These are phyloP conservation scores for Boletus barrowsii DNA, from an alignment of 768 basidiomycete species.

Conservation along the genomic window DNA sequence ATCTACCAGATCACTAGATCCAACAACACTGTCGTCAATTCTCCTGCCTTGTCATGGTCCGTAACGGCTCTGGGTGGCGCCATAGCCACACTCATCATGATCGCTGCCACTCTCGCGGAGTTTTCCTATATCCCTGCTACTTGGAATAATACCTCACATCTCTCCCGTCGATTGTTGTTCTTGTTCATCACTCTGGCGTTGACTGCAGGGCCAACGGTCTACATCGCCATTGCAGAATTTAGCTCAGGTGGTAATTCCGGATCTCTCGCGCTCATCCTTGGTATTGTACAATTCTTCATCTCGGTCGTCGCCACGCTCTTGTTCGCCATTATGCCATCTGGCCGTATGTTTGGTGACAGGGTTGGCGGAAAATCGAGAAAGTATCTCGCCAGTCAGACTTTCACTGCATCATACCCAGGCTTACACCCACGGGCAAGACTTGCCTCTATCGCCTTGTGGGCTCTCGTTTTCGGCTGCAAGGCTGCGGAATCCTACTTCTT, in stretches of 20 bases:
- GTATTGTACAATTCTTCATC: conserved; percentile 95
- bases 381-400: conserved; percentile 97
- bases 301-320: conserved; percentile 82
- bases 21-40: conserved; percentile 45
- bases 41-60: conserved; percentile 86
- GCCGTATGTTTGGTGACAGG: conserved; percentile 97
- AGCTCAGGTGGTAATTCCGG: conserved; percentile 55
- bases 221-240: conserved; percentile 82
- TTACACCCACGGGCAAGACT: conserved; percentile 63
- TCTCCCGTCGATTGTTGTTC: conserved; percentile 88
- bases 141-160: conserved; percentile 98
- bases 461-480: conserved; percentile 95
- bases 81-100: conserved; percentile 96
- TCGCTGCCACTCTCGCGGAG: conserved; percentile 88
- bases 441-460: conserved; percentile 81
- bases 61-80: conserved; percentile 93
- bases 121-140: conserved; percentile 98
- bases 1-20: conserved; percentile 58
- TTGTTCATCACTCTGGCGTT: conserved; percentile 85
- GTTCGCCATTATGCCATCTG: conserved; percentile 91
- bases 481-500: conserved; percentile 98
- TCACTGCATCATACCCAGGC: conserved; percentile 91
- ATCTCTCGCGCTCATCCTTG: conserved; percentile 83
- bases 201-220: conserved; percentile 92
- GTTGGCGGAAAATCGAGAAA: conserved; percentile 94